These are phyloP conservation scores for Trypanosoma theileri DNA, from an alignment of 208 protist species.

Conservation along the genomic window DNA sequence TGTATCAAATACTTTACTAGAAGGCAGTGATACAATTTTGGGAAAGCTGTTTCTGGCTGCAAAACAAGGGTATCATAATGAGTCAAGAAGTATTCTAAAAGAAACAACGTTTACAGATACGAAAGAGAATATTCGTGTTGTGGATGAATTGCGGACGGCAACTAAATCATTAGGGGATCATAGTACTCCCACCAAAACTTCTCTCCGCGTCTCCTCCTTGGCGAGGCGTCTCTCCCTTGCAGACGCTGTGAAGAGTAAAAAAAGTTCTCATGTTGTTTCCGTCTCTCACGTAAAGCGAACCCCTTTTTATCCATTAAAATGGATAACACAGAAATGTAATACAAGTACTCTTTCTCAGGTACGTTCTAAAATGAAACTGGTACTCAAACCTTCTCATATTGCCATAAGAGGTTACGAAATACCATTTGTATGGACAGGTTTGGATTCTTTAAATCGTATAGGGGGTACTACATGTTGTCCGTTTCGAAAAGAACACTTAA, in stretches of 20 bases:
- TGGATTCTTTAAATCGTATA: background rate
- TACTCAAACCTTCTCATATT: slow-evolving; percentile 13
- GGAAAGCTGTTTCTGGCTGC: slow-evolving; percentile 10
- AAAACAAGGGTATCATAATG: background rate
- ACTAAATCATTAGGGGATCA: background rate
- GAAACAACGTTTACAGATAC: background rate
- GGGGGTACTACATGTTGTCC: background rate
- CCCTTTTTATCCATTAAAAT: slow-evolving; percentile 24
- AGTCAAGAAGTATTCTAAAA: background rate
- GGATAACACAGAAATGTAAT: background rate
- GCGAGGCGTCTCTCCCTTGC: slow-evolving; percentile 3
- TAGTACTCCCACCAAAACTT: background rate
- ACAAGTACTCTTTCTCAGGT: slow-evolving; percentile 14
- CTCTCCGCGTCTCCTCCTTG: slow-evolving; percentile 17
- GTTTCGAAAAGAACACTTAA: slow-evolving; percentile 22
- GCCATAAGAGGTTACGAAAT: slow-evolving; percentile 1
- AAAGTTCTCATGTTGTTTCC: background rate
- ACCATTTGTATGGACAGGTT: slow-evolving; percentile 13
- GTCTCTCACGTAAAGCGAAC: slow-evolving; percentile 5
- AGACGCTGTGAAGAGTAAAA: background rate
- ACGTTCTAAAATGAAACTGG: slow-evolving; percentile 4
- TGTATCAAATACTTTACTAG: slow-evolving; percentile 10
- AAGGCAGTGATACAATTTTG: slow-evolving; percentile 9
- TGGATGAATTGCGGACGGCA: background rate
- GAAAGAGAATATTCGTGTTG: background rate